A percentile compares a stretch with the other conserved stretches of the same genome.
Conservation (phyloP, 176 grass and related monocot genomes). For the Eragrostis curvula region DNA sequence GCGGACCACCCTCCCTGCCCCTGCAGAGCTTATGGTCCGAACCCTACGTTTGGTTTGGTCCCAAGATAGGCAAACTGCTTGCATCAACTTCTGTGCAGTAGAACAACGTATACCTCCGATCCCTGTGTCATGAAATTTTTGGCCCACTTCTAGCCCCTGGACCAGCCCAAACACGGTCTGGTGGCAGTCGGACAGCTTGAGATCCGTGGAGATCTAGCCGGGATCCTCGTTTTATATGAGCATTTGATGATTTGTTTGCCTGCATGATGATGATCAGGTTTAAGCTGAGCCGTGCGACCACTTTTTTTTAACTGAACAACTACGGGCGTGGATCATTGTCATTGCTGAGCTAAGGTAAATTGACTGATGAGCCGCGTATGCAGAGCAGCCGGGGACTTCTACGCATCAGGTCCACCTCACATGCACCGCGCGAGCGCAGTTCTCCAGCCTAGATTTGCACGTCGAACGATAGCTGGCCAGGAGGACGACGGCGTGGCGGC, state of each 20-base stretch:
- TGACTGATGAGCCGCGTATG: not conserved
- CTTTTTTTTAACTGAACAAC: not conserved
- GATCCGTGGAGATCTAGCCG: constrained; percentile 19
- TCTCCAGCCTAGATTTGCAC: not conserved
- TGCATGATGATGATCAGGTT: not conserved
- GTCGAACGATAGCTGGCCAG: not conserved
- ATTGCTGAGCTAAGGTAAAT: not conserved
- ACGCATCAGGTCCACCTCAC: constrained; percentile 23
- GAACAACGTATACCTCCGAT: not conserved
- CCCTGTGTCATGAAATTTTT: not conserved
- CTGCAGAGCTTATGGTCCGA: constrained; percentile 42
- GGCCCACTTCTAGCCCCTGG: constrained; percentile 23
- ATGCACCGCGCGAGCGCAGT: not conserved
- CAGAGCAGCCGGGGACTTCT: not conserved
- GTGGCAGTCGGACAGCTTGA: constrained; percentile 2
- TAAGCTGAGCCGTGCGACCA: not conserved
- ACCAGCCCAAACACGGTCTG: constrained; percentile 33
- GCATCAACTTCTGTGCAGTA: constrained; percentile 27
- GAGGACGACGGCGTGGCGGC: constrained; percentile 7
- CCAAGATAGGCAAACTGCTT: constrained; percentile 36
- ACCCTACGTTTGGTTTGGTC: constrained; percentile 31
- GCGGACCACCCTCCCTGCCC: constrained; percentile 21
- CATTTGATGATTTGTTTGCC: not conserved
- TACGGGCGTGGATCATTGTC: not conserved
- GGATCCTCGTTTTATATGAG: not conserved